phyloP scores from a whole-genome alignment of 2,329 filamentous ascomycete genomes.

The Fusarium siculi region DNA sequence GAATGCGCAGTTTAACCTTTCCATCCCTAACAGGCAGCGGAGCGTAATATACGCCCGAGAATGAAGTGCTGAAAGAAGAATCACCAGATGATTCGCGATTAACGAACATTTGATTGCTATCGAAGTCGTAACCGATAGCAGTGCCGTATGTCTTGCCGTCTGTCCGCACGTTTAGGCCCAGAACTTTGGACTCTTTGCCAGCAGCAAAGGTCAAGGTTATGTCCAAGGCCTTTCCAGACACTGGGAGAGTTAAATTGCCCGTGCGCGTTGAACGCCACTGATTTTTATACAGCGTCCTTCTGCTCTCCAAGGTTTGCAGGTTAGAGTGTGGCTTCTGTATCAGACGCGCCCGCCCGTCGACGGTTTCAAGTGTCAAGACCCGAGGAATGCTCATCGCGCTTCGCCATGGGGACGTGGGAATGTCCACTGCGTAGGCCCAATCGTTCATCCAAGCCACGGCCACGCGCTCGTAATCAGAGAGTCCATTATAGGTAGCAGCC shows the following conservation, averaged over 20 bases:
- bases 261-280: neutral
- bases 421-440: neutral
- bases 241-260: neutral
- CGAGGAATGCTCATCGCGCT: neutral
- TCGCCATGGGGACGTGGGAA: neutral
- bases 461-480: neutral
- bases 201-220: neutral
- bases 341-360: accelerated
- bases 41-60: neutral
- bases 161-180: neutral
- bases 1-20: neutral
- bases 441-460: neutral
- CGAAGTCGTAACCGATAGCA: neutral
- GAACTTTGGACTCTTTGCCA: neutral
- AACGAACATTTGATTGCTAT: neutral
- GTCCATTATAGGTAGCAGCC: neutral
- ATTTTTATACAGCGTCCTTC: neutral
- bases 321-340: neutral
- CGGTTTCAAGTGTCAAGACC: neutral
- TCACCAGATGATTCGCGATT: neutral
- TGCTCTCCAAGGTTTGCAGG: neutral
- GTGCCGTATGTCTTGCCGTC: neutral
- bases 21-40: neutral
- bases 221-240: neutral
- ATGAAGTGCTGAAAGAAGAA: neutral